Base-by-base conservation (phyloP, 164 flowering plant genomes). In the Magnolia sinica region DNA sequence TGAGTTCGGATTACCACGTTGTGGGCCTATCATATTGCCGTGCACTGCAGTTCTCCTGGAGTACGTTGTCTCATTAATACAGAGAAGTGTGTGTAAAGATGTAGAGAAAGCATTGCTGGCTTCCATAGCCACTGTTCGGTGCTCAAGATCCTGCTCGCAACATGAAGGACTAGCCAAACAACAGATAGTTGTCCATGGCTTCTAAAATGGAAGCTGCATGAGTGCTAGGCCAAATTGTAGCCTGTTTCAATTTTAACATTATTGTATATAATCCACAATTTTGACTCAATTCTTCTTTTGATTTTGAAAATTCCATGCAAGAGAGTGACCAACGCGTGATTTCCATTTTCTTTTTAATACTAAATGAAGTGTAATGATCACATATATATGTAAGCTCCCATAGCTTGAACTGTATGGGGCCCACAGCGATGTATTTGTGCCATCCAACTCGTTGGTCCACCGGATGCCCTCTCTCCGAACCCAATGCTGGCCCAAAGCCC, bases 11-110 rank as follows among this genome's bases (percentile, higher is more conserved):
- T 22, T 83, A 52, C 67, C 80, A 18, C 31, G 59, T 20, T 18
- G 73, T 58, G 79, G 83, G 5, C 79, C 82, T 18, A 81, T 83
- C 50, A 79, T 66, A 49, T 59, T 83, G 74, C 83, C 80, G 0
- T 83, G 78, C 13, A 76, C 77, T 31, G 76, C 79, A 3, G 70
- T 49, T 8, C 75, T 76, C 73, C 58, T 82, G 78, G 83, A 82
- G 1, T 77, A 77, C 22, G 23, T 73, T 4, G 37, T 82, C 24
- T 73, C 77, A 10, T 19, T 80, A 24, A 51, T 80, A 10, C 70
- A n/a, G 37, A 52, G 71, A 66, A 11, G 50, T 10, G 22, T 63
- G 20, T 27, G 75, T 0, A 52, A 50, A 19, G 70, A 79, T 22
- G 31, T 74, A 9, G 85, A 79, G 78, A 77, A 72, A 52, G 80